Conservation (phyloP, 1,139 yeast genomes). For the Candida sojae region DNA sequence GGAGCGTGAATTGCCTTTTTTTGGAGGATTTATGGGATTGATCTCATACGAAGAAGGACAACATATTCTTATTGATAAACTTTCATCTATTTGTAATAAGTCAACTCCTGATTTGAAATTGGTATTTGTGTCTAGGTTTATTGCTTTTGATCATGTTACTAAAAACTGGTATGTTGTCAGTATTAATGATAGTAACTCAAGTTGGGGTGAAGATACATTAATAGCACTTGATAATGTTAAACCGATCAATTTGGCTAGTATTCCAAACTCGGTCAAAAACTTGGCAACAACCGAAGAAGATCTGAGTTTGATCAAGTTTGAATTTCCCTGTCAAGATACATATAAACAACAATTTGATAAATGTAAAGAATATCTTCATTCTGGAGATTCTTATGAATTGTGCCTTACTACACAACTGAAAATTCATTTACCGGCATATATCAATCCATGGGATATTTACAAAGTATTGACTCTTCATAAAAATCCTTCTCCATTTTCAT, state of each 20-base stretch:
- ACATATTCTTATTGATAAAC: constrained; percentile 34
- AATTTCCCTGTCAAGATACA: constrained; percentile 53
- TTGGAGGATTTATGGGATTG: constrained; percentile 87
- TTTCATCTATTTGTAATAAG: constrained; percentile 29
- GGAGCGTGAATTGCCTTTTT: constrained; percentile 59
- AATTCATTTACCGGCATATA: constrained; percentile 46
- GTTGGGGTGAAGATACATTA: constrained; percentile 35
- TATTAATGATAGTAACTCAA: constrained; percentile 29
- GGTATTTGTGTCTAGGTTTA: constrained; percentile 66
- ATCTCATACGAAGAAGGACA: constrained; percentile 86
- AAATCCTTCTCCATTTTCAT: constrained; percentile 94
- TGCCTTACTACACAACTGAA: constrained; percentile 84
- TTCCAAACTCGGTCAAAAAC: constrained; percentile 30
- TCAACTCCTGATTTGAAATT: constrained; percentile 73
- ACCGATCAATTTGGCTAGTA: constrained; percentile 18
- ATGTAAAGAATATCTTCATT: constrained; percentile 69
- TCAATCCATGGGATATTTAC: constrained; percentile 78
- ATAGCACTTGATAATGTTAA: constrained; percentile 14
- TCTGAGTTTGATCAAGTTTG: constrained; percentile 31
- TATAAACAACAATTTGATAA: constrained; percentile 58
- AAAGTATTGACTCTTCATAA: constrained; percentile 60
- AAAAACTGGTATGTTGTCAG: constrained; percentile 59
- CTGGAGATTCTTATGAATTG: constrained; percentile 93
- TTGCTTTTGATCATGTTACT: constrained; percentile 54
- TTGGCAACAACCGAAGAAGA: constrained; percentile 21